Evolutionary conservation across 2,329 filamentous ascomycete genomes (phyloP).

Genomic region (Clarireedia paspali): DNA sequence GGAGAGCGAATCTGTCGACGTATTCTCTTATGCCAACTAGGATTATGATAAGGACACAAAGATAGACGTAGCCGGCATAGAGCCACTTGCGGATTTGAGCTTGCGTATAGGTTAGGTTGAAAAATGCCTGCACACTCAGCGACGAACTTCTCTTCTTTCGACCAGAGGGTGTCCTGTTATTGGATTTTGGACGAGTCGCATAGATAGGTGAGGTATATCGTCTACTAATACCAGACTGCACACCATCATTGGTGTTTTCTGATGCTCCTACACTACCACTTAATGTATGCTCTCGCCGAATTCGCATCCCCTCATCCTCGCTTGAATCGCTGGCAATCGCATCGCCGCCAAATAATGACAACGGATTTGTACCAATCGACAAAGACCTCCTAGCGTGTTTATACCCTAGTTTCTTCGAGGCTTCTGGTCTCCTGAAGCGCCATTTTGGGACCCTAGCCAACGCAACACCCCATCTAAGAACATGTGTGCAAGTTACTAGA

Average conservation of each 20-base stretch:
- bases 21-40: conserved; percentile 64
- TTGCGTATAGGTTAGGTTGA: conserved; percentile 72
- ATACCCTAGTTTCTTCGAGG: not conserved
- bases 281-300: not conserved
- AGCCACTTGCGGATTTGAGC: conserved; percentile 71
- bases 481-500: conserved; percentile 62
- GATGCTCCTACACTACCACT: no score
- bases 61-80: conserved; percentile 75
- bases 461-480: conserved; percentile 76
- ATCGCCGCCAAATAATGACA: conserved; percentile 16
- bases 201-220: conserved; percentile 47
- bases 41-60: conserved; percentile 56
- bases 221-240: conserved; percentile 17
- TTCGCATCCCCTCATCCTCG: conserved; percentile 15
- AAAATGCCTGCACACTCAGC: conserved; percentile 61
- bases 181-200: conserved; percentile 28
- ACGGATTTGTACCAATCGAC: conserved; percentile 12
- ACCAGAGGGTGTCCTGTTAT: conserved; percentile 48
- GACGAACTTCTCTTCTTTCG: conserved; percentile 59
- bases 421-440: conserved; percentile 62
- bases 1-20: conserved; percentile 59
- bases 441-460: conserved; percentile 85
- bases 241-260: not conserved
- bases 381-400: conserved; percentile 4
- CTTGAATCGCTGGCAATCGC: conserved; percentile 18